Percentiles rank a stretch among this genome's conserved stretches.
Evolutionary conservation across 148 eudicot species (phyloP).

Genomic region (Agrostemma githago): DNA sequence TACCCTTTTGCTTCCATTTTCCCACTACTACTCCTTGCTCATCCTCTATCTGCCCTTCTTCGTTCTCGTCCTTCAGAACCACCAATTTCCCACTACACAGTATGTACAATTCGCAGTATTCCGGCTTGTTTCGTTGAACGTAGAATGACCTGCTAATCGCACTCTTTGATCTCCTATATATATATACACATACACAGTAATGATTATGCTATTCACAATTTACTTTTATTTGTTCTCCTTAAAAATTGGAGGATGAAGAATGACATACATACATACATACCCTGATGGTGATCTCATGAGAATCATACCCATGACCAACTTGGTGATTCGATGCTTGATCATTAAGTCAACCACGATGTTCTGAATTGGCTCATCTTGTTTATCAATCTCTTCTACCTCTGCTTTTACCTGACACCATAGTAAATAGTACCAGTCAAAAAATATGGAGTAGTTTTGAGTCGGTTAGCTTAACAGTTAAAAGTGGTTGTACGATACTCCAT

Average conservation of each 20-base stretch:
- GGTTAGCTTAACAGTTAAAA: too few species aligned
- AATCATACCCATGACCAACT: conserved; percentile 59
- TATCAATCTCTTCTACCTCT: conserved; percentile 48
- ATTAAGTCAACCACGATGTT: conserved; percentile 45
- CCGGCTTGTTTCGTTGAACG: conserved; percentile 53
- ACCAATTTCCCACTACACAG: conserved; percentile 53
- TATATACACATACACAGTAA: background rate
- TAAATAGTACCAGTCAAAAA: too few species aligned
- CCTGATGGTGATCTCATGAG: conserved; percentile 54
- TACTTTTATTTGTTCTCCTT: background rate
- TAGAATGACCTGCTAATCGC: conserved; percentile 43
- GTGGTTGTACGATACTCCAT: too few species aligned
- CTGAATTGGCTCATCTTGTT: conserved; percentile 46
- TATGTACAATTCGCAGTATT: conserved; percentile 51
- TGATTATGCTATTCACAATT: conserved; percentile 1
- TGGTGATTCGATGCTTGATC: conserved; percentile 37
- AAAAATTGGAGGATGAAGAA: background rate
- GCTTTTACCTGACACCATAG: conserved; percentile 42
- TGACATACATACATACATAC: conserved; percentile 22
- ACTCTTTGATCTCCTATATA: conserved; percentile 49
- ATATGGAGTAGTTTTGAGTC: too few species aligned
- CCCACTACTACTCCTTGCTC: conserved; percentile 45
- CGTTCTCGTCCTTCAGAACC: conserved; percentile 43
- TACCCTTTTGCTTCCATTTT: conserved; percentile 34
- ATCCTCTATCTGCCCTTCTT: conserved; percentile 47